Evolutionary conservation across 108 stramenopile genomes (phyloP).

Genomic region (Cyclostephanos invisitatus): DNA sequence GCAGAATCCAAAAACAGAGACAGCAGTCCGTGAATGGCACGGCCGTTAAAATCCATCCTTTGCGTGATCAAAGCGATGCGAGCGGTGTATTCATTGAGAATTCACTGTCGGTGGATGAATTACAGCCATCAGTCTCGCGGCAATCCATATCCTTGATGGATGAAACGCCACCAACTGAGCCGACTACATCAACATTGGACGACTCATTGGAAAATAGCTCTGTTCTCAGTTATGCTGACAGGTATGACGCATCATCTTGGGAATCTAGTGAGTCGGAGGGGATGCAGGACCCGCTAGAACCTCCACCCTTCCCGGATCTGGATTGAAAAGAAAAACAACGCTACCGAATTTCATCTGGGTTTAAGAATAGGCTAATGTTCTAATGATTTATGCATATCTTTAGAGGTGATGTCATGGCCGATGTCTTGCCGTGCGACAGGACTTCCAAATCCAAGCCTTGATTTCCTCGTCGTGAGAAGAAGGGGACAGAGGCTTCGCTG

Average conservation of each 20-base stretch:
- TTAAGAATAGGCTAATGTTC: no score
- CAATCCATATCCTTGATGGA: background rate
- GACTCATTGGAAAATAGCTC: conserved; percentile 1
- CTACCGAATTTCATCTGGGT: no score
- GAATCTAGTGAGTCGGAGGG: background rate
- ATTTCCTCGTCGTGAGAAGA: no score
- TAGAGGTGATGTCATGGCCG: no score
- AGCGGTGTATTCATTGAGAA: background rate
- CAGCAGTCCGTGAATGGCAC: conserved; percentile 1
- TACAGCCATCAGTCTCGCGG: background rate
- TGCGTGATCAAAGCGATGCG: background rate
- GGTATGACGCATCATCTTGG: conserved; percentile 11
- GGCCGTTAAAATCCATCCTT: background rate
- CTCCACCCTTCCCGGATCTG: no score
- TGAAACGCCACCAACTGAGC: background rate
- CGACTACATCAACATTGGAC: background rate
- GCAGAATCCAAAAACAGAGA: background rate
- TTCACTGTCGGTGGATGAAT: background rate
- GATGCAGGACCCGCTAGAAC: conserved; percentile 6
- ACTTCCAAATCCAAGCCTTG: no score
- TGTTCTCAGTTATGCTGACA: background rate
- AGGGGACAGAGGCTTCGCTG: no score
- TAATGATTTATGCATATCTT: no score
- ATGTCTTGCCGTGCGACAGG: no score
- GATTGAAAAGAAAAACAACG: no score